Conservation (phyloP, 2,329 filamentous ascomycete species). For the Piedraia hortae region DNA sequence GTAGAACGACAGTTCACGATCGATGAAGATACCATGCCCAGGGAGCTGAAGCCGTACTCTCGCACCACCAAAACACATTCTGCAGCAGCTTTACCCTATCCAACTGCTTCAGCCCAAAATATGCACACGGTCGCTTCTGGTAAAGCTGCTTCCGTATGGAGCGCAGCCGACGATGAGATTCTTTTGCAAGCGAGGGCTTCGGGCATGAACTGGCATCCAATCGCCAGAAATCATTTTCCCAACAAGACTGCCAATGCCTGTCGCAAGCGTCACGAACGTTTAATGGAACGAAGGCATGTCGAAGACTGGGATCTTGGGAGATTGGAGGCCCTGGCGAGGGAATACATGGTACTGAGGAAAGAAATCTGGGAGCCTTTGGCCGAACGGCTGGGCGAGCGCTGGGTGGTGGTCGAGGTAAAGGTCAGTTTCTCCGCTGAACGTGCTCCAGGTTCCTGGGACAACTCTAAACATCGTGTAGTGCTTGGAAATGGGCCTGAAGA, state of each 20-base stretch:
- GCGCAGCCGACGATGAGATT: conserved; percentile 41
- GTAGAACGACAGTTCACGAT: no score
- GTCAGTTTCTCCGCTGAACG: conserved; percentile 23
- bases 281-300: conserved; percentile 45
- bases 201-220: conserved; percentile 61
- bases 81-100: conserved; percentile 11
- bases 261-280: conserved; percentile 62
- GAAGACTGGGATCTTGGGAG: conserved; percentile 57
- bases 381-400: conserved; percentile 27
- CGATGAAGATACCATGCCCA: no score
- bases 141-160: conserved; percentile 30
- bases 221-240: conserved; percentile 49
- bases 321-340: conserved; percentile 44
- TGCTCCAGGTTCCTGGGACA: conserved; percentile 11
- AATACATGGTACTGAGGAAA: conserved; percentile 53
- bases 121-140: no score
- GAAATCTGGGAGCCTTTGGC: conserved; percentile 61
- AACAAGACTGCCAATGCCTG: conserved; percentile 57
- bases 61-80: conserved; percentile 4
- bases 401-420: conserved; percentile 52
- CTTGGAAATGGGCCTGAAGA: conserved; percentile 63
- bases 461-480: conserved; percentile 24
- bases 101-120: conserved; percentile 9
- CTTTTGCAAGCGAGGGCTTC: conserved; percentile 43
- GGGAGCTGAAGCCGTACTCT: conserved; percentile 13